phyloP scores from a whole-genome alignment of 208 protist species.

The Leishmania turanica region DNA sequence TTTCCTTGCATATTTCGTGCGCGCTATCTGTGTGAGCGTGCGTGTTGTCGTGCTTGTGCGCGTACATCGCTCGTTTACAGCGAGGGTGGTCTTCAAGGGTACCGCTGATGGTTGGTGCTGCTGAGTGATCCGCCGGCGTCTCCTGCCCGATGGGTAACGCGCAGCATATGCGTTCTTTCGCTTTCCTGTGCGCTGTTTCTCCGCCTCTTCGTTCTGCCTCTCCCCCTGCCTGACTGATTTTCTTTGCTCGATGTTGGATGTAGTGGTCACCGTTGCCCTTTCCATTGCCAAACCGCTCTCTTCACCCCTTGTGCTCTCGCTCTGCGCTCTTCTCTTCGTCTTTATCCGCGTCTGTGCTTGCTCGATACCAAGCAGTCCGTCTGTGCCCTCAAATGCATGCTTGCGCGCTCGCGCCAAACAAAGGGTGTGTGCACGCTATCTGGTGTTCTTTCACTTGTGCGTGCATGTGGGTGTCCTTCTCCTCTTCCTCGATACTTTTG shows the following conservation, averaged over 20 bases:
- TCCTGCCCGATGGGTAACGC: too few relatives aligned
- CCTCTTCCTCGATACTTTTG: not conserved
- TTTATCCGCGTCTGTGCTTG: not conserved
- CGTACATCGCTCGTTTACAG: not conserved
- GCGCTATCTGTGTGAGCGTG: not conserved
- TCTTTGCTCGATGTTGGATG: not conserved
- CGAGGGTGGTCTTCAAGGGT: not conserved
- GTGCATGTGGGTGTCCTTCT: conserved; percentile 1
- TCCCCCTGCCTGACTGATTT: not conserved
- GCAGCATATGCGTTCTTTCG: not conserved
- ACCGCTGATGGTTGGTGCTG: not conserved
- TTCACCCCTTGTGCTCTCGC: not conserved
- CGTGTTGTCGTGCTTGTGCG: not conserved
- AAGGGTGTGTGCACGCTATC: too few relatives aligned
- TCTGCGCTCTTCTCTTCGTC: not conserved
- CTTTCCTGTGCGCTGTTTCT: not conserved
- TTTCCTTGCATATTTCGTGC: not conserved
- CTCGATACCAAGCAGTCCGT: not conserved
- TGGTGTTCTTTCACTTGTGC: not conserved
- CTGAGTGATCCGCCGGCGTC: not conserved
- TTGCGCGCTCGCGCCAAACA: not conserved
- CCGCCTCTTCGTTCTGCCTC: not conserved
- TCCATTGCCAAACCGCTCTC: not conserved
- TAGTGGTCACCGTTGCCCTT: not conserved
- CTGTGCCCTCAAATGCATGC: not conserved